Evolutionary conservation across 2,329 filamentous ascomycete genomes (phyloP).

Genomic region (Rosellinia necatrix): DNA sequence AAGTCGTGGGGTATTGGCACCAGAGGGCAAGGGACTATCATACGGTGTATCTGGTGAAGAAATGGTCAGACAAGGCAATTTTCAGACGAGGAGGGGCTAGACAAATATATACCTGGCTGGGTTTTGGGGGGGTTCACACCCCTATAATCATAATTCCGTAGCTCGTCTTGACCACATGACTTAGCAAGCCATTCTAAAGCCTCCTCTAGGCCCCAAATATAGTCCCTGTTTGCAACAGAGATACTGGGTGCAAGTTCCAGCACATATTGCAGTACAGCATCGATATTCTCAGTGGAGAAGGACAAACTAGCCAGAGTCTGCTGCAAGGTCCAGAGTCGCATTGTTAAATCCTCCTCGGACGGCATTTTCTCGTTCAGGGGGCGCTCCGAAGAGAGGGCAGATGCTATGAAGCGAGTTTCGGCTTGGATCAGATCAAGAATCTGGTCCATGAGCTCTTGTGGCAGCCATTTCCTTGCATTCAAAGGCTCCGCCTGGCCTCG

Average conservation of each 20-base stretch:
- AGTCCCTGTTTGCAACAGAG: constrained; percentile 61
- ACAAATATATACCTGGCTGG: constrained; percentile 37
- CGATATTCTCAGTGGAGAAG: constrained; percentile 67
- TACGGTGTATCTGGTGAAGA: constrained; percentile 49
- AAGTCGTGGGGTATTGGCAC: constrained; percentile 54
- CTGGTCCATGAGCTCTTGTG: constrained; percentile 75
- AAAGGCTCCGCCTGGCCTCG: constrained; percentile 77
- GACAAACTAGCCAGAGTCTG: constrained; percentile 71
- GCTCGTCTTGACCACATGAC: constrained; percentile 69
- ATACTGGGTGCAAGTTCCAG: constrained; percentile 70
- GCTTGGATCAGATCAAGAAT: constrained; percentile 74
- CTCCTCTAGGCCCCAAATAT: constrained; percentile 85
- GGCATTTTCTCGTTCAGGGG: constrained; percentile 54
- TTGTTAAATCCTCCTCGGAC: constrained; percentile 77
- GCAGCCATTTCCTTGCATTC: constrained; percentile 77
- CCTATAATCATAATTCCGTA: constrained; percentile 71
- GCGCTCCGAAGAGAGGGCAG: constrained; percentile 53
- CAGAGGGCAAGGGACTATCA: constrained; percentile 56
- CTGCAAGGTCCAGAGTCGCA: constrained; percentile 84
- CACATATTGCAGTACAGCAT: constrained; percentile 67
- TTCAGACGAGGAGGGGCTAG: neutral
- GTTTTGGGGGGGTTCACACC: constrained; percentile 44
- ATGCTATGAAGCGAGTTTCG: constrained; percentile 63
- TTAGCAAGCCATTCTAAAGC: constrained; percentile 89
- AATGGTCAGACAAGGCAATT: constrained; percentile 11